phyloP scores from a whole-genome alignment of 1,284 basidiomycete genomes.

The Leccinum fallax region DNA sequence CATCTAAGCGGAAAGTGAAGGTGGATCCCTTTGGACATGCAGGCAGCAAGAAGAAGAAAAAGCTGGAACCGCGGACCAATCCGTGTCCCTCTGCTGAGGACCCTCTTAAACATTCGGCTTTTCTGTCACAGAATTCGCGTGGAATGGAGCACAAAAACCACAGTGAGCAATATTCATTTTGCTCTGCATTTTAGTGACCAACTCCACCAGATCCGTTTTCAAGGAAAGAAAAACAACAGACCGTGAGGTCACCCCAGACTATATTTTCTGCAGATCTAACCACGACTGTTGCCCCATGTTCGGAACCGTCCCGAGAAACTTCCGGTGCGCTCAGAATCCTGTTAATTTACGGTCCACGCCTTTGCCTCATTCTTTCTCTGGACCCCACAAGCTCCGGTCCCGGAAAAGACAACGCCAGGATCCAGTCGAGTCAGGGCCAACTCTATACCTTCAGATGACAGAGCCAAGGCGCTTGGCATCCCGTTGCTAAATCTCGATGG shows the following conservation, averaged over 20 bases:
- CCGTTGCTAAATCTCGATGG: constrained; percentile 61
- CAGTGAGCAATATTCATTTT: constrained; percentile 16
- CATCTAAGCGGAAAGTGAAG: constrained; percentile 58
- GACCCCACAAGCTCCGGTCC: constrained; percentile 18
- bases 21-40: constrained; percentile 57
- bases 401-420: constrained; percentile 9
- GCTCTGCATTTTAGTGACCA: constrained; percentile 8
- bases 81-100: constrained; percentile 1
- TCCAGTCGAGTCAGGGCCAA: constrained; percentile 7
- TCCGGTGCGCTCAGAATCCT: constrained; percentile 22
- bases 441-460: constrained; percentile 11
- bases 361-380: constrained; percentile 17
- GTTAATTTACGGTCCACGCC: constrained; percentile 6
- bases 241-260: constrained; percentile 9
- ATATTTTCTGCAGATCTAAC: constrained; percentile 6
- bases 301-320: constrained; percentile 7
- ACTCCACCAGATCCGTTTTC: constrained; percentile 7
- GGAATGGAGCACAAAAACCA: neutral
- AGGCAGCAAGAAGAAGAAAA: constrained; percentile 40
- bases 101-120: neutral
- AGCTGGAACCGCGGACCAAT: neutral
- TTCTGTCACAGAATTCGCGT: neutral
- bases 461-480: constrained; percentile 22
- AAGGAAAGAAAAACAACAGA: constrained; percentile 7
- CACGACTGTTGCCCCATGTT: neutral